These are phyloP conservation scores for Porphyrellus cyaneotinctus DNA, from an alignment of 768 basidiomycete species.

Conservation along the genomic window DNA sequence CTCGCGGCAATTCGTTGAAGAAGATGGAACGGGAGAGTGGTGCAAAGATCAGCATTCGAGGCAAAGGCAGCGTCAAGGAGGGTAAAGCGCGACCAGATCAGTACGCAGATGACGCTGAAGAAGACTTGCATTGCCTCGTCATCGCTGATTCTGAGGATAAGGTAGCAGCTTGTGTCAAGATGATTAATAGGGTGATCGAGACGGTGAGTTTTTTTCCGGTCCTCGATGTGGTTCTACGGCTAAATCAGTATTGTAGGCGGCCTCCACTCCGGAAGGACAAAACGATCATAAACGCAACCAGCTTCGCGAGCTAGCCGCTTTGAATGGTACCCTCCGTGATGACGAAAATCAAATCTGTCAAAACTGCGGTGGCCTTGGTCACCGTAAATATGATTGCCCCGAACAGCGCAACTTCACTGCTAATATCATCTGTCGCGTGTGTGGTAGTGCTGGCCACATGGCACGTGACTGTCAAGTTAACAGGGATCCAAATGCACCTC, in stretches of 20 bases:
- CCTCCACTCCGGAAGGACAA: conserved; percentile 97
- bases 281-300: conserved; percentile 99
- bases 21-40: conserved; percentile 99
- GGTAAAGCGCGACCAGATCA: conserved; percentile 95
- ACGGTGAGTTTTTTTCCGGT: conserved; percentile 56
- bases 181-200: conserved; percentile 98
- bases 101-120: conserved; percentile 94
- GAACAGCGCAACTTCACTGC: conserved; percentile 98
- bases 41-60: conserved; percentile 97
- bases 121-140: conserved; percentile 97
- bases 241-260: conserved; percentile 57
- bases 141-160: conserved; percentile 91
- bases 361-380: conserved; percentile 90
- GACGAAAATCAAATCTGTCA: conserved; percentile 99
- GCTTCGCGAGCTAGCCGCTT: conserved; percentile 92
- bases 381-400: conserved; percentile 98
- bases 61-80: conserved; percentile 98
- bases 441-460: conserved; percentile 98
- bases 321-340: conserved; percentile 98
- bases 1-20: conserved; percentile 98
- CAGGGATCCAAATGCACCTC: conserved; percentile 76
- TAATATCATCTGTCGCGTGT: conserved; percentile 98
- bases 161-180: conserved; percentile 82
- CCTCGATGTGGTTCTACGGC: neutral
- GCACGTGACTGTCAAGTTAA: conserved; percentile 95